phyloP scores from a whole-genome alignment of 2,329 filamentous ascomycete genomes.

The Cordyceps fumosorosea region DNA sequence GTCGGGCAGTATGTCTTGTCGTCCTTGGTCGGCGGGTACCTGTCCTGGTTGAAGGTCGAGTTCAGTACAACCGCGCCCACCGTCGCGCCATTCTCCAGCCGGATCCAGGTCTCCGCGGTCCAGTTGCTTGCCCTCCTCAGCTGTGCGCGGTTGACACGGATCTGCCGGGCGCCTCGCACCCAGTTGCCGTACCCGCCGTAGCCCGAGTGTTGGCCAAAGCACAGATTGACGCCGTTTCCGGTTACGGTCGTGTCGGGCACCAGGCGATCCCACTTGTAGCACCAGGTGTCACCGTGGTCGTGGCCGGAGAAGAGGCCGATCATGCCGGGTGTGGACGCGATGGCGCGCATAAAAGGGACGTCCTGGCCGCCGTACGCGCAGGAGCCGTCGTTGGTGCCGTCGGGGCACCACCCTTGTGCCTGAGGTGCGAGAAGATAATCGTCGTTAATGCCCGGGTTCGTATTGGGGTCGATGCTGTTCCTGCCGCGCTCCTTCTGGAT shows the following conservation, averaged over 20 bases:
- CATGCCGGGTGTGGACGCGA: slow-evolving; percentile 47
- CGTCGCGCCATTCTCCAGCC: slow-evolving; percentile 48
- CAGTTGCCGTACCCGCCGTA: slow-evolving; percentile 65
- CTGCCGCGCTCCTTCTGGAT: slow-evolving; percentile 27
- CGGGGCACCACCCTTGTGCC: slow-evolving; percentile 38
- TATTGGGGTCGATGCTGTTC: slow-evolving; percentile 28
- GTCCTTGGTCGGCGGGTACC: slow-evolving; percentile 40
- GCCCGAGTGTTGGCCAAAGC: slow-evolving; percentile 60
- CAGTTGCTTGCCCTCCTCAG: slow-evolving; percentile 24
- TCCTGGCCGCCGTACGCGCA: slow-evolving; percentile 47
- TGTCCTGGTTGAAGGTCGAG: slow-evolving; percentile 50
- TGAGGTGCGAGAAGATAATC: slow-evolving; percentile 35
- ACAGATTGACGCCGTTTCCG: slow-evolving; percentile 41
- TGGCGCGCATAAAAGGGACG: slow-evolving; percentile 54
- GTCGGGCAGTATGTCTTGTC: slow-evolving; percentile 25
- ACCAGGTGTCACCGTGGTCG: slow-evolving; percentile 59
- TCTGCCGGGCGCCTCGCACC: slow-evolving; percentile 53
- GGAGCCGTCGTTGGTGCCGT: slow-evolving; percentile 30
- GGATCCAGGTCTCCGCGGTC: slow-evolving; percentile 53
- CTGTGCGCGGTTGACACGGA: slow-evolving; percentile 39
- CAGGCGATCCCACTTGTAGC: slow-evolving; percentile 40
- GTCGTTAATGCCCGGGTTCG: slow-evolving; percentile 39
- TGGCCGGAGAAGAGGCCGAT: slow-evolving; percentile 58
- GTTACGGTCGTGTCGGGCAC: slow-evolving; percentile 27
- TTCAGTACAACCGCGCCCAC: slow-evolving; percentile 51